Base-by-base conservation (phyloP, 768 basidiomycete species). In the Hygrocybe coccinea region DNA sequence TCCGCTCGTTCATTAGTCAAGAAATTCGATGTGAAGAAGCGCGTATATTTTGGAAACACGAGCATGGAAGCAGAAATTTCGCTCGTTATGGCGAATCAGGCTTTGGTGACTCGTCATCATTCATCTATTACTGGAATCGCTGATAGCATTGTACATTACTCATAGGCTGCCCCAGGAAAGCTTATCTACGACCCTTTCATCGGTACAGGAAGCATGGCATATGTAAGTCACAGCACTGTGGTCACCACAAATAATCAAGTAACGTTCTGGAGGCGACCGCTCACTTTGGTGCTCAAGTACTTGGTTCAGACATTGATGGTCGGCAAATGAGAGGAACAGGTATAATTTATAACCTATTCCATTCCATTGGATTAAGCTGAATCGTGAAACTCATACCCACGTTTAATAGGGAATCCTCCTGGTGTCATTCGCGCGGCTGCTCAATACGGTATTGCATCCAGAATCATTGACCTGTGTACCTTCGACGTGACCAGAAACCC, bases 21-120 rank as follows among this genome's bases (percentile, higher is more conserved):
- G 47, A 79, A 73, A 52, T 95, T 91, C 57, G 86, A 91, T 57
- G 87, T 99, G 48, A 98, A 97, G 69, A 91, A 91, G 62, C 80
- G 97, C 8, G 74, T 75, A 12, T 98, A 89, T 65, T 97, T 84
- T 68, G 97, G 97, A 2, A 99, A 95, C 61, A 99, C 97, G 0
- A 91, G 90, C 63, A 99, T 99, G 97, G 95, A 97, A 62, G 84
- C 95, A 0, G 94, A 97, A 68, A 86, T 97, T 47, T 95, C 93
- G 1, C 74, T 99, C 44, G 71, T 98, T 24, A 98, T 98, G 95
- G 92, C 95, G 8, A 95, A 95, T 62, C 97, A 99, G 69, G 85
- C 94, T 0, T 73, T 95, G 70, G 93, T 89, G 59, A 48, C 76
- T 54, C 12, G n/a, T n/a, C 50, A 37, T 21, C n/a, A 11, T 25